Evolutionary conservation across 805 yeast genomes (phyloP).

Genomic region (Wickerhamomyces subpelliculosus): DNA sequence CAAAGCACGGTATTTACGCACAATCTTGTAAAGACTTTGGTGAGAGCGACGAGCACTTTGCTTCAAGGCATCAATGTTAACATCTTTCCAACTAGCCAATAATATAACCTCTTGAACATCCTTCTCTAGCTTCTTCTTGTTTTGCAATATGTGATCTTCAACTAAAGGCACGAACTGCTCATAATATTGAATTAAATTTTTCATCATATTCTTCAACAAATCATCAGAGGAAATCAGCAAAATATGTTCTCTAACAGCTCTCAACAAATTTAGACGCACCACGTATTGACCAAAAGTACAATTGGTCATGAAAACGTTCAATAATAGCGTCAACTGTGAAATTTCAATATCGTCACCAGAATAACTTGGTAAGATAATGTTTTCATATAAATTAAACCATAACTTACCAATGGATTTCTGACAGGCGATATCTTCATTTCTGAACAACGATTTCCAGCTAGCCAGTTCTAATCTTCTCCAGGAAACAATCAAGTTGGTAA

Average conservation of each 20-base stretch:
- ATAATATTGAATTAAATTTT: slow-evolving; percentile 58
- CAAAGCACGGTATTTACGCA: slow-evolving; percentile 70
- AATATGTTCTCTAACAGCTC: slow-evolving; percentile 58
- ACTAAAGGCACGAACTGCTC: slow-evolving; percentile 53
- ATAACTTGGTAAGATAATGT: slow-evolving; percentile 46
- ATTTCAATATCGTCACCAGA: slow-evolving; percentile 30
- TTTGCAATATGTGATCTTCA: slow-evolving; percentile 33
- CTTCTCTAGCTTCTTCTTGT: slow-evolving; percentile 58
- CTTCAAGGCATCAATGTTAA: slow-evolving; percentile 84
- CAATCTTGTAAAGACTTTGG: slow-evolving; percentile 70
- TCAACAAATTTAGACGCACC: slow-evolving; percentile 51
- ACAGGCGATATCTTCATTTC: slow-evolving; percentile 47
- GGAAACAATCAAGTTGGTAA: slow-evolving; percentile 66
- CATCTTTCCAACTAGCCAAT: slow-evolving; percentile 96
- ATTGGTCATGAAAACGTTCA: slow-evolving; percentile 70
- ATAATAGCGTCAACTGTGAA: slow-evolving; percentile 41
- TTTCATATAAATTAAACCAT: slow-evolving; percentile 91
- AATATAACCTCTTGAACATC: slow-evolving; percentile 79
- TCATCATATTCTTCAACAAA: slow-evolving; percentile 33
- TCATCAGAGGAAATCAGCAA: slow-evolving; percentile 23
- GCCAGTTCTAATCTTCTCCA: slow-evolving; percentile 89
- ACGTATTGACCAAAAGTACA: slow-evolving; percentile 70
- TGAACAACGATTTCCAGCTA: slow-evolving; percentile 77
- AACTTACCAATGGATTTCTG: slow-evolving; percentile 59
- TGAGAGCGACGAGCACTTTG: slow-evolving; percentile 93